Conservation (phyloP, 2,329 filamentous ascomycete species). For the Arthrobotrys iridis region DNA sequence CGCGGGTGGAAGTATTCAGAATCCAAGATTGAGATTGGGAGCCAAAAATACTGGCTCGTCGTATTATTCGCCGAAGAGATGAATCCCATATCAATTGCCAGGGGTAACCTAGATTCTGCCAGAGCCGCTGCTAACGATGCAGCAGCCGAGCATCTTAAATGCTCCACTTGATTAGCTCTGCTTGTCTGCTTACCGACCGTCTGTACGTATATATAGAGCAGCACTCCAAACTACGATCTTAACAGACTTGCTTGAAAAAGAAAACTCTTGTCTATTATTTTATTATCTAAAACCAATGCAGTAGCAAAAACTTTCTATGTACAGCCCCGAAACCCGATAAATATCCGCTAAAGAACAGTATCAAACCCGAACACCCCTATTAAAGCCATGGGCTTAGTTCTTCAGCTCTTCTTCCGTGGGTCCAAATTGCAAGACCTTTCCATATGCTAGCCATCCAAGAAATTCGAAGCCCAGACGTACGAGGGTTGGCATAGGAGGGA, state of each 20-base stretch:
- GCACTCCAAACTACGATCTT: neutral
- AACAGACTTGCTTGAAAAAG: too few species aligned
- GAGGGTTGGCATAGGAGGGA: conserved; percentile 45
- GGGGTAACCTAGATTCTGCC: neutral
- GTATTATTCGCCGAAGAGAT: neutral
- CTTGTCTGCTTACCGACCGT: neutral
- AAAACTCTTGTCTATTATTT: neutral
- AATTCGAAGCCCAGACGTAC: conserved; percentile 38
- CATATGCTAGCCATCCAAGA: conserved; percentile 43
- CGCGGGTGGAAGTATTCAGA: neutral
- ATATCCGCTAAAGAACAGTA: neutral
- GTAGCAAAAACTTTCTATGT: neutral
- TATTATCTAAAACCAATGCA: neutral
- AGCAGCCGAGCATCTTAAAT: neutral
- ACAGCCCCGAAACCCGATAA: neutral
- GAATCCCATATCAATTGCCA: neutral
- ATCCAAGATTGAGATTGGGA: neutral
- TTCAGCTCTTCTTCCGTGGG: conserved; percentile 39
- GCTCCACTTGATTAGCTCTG: neutral
- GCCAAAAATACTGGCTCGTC: neutral
- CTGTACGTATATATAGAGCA: neutral
- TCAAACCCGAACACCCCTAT: neutral
- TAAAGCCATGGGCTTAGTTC: neutral
- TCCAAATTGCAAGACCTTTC: conserved; percentile 36
- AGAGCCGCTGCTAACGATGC: neutral